These are phyloP conservation scores for Hygrophorus pudorinus DNA, from an alignment of 768 basidiomycete species.

Conservation along the genomic window DNA sequence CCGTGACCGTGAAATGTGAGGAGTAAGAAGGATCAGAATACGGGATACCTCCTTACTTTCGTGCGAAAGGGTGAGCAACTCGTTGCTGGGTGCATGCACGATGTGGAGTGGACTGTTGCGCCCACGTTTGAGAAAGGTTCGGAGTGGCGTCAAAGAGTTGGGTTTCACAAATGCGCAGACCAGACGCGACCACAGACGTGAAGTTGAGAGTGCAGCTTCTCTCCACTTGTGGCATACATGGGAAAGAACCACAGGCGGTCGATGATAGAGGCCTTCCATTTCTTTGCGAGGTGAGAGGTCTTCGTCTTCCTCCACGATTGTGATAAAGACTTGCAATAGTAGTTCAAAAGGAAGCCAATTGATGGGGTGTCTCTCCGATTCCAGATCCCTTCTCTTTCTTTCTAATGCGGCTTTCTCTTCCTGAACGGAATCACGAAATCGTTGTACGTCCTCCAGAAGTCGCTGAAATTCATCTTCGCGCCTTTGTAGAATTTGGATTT, in stretches of 20 bases:
- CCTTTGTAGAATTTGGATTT: slow-evolving; percentile 24
- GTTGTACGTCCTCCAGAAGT: slow-evolving; percentile 30
- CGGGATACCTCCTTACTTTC: slow-evolving; percentile 13
- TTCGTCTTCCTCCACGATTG: slow-evolving; percentile 17
- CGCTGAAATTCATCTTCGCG: slow-evolving; percentile 31
- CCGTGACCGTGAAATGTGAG: slow-evolving; percentile 17
- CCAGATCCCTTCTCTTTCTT: slow-evolving; percentile 21
- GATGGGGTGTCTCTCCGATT: slow-evolving; percentile 33
- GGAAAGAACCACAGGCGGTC: slow-evolving; percentile 30
- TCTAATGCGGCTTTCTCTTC: slow-evolving; percentile 23
- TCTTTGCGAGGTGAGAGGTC: slow-evolving; percentile 9
- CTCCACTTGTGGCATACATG: slow-evolving; percentile 46
- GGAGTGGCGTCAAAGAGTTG: slow-evolving; percentile 8
- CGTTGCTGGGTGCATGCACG: slow-evolving; percentile 12
- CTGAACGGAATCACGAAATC: slow-evolving; percentile 24
- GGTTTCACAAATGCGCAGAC: slow-evolving; percentile 17
- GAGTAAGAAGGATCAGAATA: slow-evolving; percentile 16
- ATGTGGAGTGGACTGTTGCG: slow-evolving; percentile 24
- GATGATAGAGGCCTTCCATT: slow-evolving; percentile 16
- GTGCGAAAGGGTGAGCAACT: background rate
- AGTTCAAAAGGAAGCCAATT: slow-evolving; percentile 43
- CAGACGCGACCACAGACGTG: slow-evolving; percentile 36
- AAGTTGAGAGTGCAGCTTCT: slow-evolving; percentile 28
- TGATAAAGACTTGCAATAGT: slow-evolving; percentile 32
- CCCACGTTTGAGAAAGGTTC: slow-evolving; percentile 27